Percentiles rank a stretch among this genome's conserved stretches.
Conservation (phyloP, 805 yeast species). For the Candida ortonii region DNA sequence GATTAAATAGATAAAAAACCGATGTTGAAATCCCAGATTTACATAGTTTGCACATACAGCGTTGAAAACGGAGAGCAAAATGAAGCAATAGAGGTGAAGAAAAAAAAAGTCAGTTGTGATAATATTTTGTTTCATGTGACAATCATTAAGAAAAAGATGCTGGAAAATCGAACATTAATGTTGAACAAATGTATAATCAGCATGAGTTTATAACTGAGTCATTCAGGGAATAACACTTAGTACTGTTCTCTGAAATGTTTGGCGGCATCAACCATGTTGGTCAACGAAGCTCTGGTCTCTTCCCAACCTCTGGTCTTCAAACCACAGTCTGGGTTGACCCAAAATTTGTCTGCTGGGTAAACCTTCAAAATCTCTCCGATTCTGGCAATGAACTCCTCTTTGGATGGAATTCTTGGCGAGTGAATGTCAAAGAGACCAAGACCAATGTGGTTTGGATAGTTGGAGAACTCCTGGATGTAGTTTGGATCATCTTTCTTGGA, state of each 20-base stretch:
- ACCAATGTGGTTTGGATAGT: conserved; percentile 99
- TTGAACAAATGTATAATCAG: conserved; percentile 35
- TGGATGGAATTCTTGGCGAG: conserved; percentile 99
- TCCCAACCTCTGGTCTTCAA: conserved; percentile 99
- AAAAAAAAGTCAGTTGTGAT: conserved; percentile 15
- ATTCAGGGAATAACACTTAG: conserved; percentile 20
- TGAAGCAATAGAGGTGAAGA: conserved; percentile 2
- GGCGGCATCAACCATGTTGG: conserved; percentile 99
- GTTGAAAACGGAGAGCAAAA: conserved; percentile 20
- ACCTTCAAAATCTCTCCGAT: conserved; percentile 92
- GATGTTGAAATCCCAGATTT: conserved; percentile 48
- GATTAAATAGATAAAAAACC: conserved; percentile 28
- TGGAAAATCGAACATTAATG: conserved; percentile 32
- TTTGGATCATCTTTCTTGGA: conserved; percentile 99
- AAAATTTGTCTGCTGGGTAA: conserved; percentile 96
- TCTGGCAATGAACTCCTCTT: conserved; percentile 92
- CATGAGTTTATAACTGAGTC: conserved; percentile 10
- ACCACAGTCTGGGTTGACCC: conserved; percentile 99
- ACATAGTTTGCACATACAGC: conserved; percentile 25
- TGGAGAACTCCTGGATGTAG: conserved; percentile 95
- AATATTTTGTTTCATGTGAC: conserved; percentile 15
- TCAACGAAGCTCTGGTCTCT: conserved; percentile 90
- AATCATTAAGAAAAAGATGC: conserved; percentile 12
- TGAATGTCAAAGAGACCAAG: conserved; percentile 98
- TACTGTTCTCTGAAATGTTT: conserved; percentile 73